These are phyloP conservation scores for Punctularia strigosozonata DNA, from an alignment of 768 basidiomycete species.

Conservation along the genomic window DNA sequence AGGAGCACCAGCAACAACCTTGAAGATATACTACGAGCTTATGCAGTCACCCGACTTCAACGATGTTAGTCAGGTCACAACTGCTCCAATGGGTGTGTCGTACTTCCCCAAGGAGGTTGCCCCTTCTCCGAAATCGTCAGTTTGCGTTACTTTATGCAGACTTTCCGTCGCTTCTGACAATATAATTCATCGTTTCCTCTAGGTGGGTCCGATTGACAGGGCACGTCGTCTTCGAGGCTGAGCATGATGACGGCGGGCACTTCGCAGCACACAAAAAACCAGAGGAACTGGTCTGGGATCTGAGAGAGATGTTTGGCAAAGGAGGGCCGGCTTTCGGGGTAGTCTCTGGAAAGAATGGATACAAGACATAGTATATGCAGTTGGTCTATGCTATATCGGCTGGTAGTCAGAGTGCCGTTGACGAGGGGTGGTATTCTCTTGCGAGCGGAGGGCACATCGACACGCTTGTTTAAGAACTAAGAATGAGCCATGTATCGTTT, in stretches of 20 bases:
- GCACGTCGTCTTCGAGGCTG: constrained; percentile 14
- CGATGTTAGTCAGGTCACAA: constrained; percentile 1
- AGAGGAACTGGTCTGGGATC: constrained; percentile 13
- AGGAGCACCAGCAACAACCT: constrained; percentile 42
- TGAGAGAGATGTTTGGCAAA: constrained; percentile 17
- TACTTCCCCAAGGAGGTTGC: constrained; percentile 39
- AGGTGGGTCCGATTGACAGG: constrained; percentile 15
- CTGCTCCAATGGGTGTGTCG: constrained; percentile 37
- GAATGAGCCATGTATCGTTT: no score
- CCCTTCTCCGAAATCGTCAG: constrained; percentile 25
- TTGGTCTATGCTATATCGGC: no score
- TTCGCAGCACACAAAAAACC: constrained; percentile 18
- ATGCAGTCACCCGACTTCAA: background rate
- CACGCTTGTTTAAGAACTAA: no score
- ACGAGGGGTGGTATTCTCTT: no score
- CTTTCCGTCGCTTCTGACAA: no score
- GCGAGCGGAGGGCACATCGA: no score
- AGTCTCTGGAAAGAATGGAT: constrained; percentile 7
- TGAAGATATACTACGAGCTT: constrained; percentile 50
- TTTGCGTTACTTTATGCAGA: no score
- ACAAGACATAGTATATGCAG: no score
- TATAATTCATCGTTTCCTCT: no score
- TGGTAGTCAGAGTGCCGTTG: no score
- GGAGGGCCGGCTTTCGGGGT: constrained; percentile 14
- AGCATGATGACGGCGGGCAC: constrained; percentile 16